These are phyloP conservation scores for Saturnispora saitoi DNA, from an alignment of 805 yeast species.

Conservation along the genomic window DNA sequence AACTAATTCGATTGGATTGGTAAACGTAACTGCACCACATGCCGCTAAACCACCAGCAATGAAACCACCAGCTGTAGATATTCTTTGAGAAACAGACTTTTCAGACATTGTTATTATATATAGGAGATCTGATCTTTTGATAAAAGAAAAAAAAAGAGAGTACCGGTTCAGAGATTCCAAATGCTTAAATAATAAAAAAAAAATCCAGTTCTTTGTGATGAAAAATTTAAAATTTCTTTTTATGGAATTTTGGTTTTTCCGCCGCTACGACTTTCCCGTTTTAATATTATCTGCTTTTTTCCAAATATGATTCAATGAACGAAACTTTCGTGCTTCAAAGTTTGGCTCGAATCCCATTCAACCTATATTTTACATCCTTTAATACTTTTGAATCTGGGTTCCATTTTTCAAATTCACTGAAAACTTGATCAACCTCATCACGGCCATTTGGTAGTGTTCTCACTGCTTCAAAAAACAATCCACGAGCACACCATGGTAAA, in stretches of 20 bases:
- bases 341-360: slow-evolving; percentile 30
- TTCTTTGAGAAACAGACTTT: slow-evolving; percentile 46
- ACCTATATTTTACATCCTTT: slow-evolving; percentile 68
- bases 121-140: not conserved
- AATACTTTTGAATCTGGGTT: slow-evolving; percentile 73
- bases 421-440: slow-evolving; percentile 52
- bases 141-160: not conserved
- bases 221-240: not conserved
- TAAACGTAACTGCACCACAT: slow-evolving; percentile 94
- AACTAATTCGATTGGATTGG: slow-evolving; percentile 91
- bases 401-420: slow-evolving; percentile 76
- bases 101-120: slow-evolving; percentile 10
- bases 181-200: not conserved
- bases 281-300: not conserved
- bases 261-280: slow-evolving; percentile 2
- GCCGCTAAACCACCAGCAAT: slow-evolving; percentile 92
- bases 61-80: slow-evolving; percentile 69
- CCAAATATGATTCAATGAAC: too few relatives aligned
- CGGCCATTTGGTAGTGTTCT: slow-evolving; percentile 32
- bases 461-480: slow-evolving; percentile 52
- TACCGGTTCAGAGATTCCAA: not conserved
- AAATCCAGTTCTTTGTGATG: not conserved
- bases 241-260: not conserved
- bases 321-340: too few relatives aligned
- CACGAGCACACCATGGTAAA: slow-evolving; percentile 89